phyloP scores from a whole-genome alignment of 2,329 filamentous ascomycete genomes.

The Ophiocordyceps australis region DNA sequence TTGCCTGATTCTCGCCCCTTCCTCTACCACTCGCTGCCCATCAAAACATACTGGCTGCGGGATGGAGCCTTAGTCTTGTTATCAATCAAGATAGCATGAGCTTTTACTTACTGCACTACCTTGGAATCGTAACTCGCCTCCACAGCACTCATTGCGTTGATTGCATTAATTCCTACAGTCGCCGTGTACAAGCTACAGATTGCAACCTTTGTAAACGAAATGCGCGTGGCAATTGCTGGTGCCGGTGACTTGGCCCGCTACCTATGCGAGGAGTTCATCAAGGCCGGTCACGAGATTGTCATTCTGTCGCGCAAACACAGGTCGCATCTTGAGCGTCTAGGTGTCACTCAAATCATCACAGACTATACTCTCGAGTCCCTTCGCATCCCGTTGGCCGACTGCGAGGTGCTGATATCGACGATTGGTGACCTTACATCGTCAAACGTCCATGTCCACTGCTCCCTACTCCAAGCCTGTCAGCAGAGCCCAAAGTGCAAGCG shows the following conservation, averaged over 20 bases:
- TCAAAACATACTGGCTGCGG: too few relatives aligned
- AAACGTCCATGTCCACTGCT: constrained; percentile 3
- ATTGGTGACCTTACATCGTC: constrained; percentile 3
- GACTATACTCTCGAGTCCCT: constrained; percentile 1
- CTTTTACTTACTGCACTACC: too few relatives aligned
- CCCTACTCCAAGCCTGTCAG: constrained; percentile 4
- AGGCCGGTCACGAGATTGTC: constrained; percentile 2
- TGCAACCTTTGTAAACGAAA: too few relatives aligned
- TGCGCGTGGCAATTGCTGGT: constrained; percentile 3
- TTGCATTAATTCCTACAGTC: too few relatives aligned
- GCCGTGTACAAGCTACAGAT: too few relatives aligned
- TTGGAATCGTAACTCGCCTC: too few relatives aligned
- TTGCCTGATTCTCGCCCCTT: too few relatives aligned
- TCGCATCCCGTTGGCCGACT: constrained; percentile 1
- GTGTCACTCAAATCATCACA: background rate
- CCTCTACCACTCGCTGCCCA: too few relatives aligned
- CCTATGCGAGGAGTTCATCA: constrained; percentile 3
- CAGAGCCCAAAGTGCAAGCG: constrained; percentile 3
- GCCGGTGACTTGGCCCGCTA: constrained; percentile 4
- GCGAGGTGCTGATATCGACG: constrained; percentile 3
- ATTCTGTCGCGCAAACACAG: constrained; percentile 4
- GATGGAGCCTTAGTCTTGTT: too few relatives aligned
- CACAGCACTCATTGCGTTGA: too few relatives aligned
- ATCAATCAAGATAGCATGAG: too few relatives aligned
- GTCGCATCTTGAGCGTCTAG: constrained; percentile 1